Conservation (phyloP, 371 early-diverging fungal genomes). For the Circinella minor region DNA sequence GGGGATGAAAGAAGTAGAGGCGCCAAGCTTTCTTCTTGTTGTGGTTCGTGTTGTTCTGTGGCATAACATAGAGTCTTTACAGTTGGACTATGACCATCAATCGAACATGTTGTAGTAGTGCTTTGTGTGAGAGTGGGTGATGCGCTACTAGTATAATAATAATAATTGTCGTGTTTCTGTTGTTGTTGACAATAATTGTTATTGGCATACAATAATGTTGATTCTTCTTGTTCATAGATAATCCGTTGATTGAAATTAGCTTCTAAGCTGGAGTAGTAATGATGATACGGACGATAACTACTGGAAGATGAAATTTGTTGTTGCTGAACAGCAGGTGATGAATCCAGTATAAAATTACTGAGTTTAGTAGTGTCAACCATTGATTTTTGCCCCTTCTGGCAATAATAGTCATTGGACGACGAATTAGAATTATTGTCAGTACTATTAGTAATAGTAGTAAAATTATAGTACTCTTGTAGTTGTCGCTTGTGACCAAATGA, state of each 20-base stretch:
- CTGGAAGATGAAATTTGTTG: no score
- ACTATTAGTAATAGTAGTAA: background rate
- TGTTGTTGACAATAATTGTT: background rate
- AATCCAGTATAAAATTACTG: no score
- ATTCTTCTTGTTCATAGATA: no score
- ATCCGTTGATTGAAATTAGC: no score
- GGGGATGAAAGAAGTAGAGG: background rate
- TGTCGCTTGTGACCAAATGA: constrained; percentile 47
- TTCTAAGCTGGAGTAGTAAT: background rate
- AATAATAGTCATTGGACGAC: background rate
- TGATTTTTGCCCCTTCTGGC: background rate
- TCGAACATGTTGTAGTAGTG: background rate
- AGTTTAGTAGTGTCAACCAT: no score
- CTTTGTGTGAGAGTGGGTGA: background rate
- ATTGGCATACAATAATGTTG: no score
- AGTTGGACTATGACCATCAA: background rate
- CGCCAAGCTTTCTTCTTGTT: background rate
- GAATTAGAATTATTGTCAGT: background rate
- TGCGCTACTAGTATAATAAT: background rate
- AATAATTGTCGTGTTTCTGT: background rate
- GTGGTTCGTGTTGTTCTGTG: background rate
- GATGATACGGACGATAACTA: background rate
- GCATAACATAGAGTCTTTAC: background rate
- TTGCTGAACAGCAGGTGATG: no score
- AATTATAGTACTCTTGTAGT: background rate